Evolutionary conservation across 768 basidiomycete genomes (phyloP).

Genomic region (Russula emetica): DNA sequence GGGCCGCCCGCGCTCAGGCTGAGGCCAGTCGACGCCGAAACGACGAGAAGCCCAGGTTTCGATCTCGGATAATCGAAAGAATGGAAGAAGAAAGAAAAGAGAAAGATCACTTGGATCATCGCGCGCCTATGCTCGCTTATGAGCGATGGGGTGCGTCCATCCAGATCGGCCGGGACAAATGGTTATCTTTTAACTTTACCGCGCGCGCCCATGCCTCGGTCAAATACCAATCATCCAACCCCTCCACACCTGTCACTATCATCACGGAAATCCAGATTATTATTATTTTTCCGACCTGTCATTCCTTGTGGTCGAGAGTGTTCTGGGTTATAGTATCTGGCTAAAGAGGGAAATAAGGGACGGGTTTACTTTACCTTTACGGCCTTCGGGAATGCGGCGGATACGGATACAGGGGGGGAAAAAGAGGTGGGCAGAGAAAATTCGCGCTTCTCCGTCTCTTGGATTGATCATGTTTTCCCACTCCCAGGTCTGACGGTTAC

Average conservation of each 20-base stretch:
- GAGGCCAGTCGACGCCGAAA: not conserved
- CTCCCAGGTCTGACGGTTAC: not conserved
- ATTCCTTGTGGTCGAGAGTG: not conserved
- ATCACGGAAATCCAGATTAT: not conserved
- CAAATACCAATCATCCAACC: not conserved
- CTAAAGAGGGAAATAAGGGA: not conserved
- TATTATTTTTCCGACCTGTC: not conserved
- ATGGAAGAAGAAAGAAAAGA: not conserved
- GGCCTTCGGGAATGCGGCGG: not conserved
- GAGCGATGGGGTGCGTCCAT: not conserved
- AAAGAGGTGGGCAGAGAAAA: too few species aligned
- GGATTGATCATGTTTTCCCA: not conserved
- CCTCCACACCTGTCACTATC: not conserved
- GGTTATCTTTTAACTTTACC: not conserved
- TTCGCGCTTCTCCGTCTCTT: not conserved
- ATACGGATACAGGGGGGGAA: not conserved
- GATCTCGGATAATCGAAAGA: not conserved
- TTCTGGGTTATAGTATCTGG: not conserved
- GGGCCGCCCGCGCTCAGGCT: not conserved
- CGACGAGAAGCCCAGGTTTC: not conserved
- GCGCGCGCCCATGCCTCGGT: not conserved
- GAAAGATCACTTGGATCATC: not conserved
- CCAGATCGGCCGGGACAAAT: not conserved
- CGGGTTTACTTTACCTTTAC: slow-evolving; percentile 1
- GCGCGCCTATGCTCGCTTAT: not conserved